Conservation (phyloP, 306 rosid genomes). For the Quercus dentata region DNA sequence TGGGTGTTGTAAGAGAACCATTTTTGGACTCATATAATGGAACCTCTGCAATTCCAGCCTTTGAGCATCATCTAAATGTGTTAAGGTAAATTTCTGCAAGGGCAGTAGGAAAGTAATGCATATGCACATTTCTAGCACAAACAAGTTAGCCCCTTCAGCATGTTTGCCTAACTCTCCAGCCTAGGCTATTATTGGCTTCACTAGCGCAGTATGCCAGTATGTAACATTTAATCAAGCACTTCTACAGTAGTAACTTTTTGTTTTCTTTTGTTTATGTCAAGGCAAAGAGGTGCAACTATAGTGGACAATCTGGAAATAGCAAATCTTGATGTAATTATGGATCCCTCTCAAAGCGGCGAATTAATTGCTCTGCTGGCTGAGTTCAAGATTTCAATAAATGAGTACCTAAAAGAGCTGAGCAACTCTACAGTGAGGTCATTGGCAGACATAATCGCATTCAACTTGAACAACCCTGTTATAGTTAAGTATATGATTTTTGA, state of each 20-base stretch:
- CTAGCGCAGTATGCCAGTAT: too few species aligned
- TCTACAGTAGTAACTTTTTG: too few species aligned
- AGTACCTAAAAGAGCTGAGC: conserved; percentile 39
- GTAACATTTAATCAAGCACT: too few species aligned
- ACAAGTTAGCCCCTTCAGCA: neutral
- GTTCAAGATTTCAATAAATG: conserved; percentile 44
- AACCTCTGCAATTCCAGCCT: conserved; percentile 33
- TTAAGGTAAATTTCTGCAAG: conserved; percentile 29
- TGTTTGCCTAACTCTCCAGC: neutral
- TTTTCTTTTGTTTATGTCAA: conserved; percentile 10
- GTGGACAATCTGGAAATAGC: conserved; percentile 60
- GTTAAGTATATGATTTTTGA: conserved; percentile 25
- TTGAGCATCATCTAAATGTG: conserved; percentile 39
- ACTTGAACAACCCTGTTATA: conserved; percentile 36
- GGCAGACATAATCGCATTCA: conserved; percentile 54
- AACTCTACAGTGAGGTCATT: conserved; percentile 50
- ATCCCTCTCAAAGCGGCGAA: conserved; percentile 39
- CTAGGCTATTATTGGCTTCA: neutral
- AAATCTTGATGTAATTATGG: conserved; percentile 28
- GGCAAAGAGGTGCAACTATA: conserved; percentile 60
- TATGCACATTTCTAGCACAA: neutral
- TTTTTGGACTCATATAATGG: conserved; percentile 32
- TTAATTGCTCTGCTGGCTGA: conserved; percentile 26
- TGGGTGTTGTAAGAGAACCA: conserved; percentile 59
- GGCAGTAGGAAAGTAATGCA: neutral